These are phyloP conservation scores for Bipolaris gigantea DNA, from an alignment of 2,329 filamentous ascomycete genomes.

Conservation along the genomic window DNA sequence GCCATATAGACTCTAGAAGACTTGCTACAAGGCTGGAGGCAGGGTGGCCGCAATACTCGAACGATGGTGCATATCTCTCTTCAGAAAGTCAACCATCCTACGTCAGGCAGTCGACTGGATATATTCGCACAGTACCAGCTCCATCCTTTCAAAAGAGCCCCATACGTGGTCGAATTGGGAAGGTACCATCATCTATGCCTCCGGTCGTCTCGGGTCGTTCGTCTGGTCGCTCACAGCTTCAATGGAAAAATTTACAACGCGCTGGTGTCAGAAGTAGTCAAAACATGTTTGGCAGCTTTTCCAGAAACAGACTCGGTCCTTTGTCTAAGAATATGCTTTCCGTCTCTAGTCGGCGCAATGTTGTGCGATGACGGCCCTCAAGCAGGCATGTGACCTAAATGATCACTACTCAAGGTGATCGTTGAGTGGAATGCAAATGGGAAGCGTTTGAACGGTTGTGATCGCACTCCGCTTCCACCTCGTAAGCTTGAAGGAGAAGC, in stretches of 20 bases:
- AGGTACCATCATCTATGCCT: slow-evolving; percentile 23
- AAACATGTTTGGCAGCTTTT: slow-evolving; percentile 1
- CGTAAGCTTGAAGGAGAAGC: not conserved
- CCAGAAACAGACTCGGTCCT: not conserved
- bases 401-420: not conserved
- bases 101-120: slow-evolving; percentile 3
- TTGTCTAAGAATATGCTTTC: slow-evolving; percentile 13
- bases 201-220: slow-evolving; percentile 16
- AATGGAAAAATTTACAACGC: slow-evolving; percentile 23
- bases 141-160: slow-evolving; percentile 9
- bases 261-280: slow-evolving; percentile 32
- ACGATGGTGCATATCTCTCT: slow-evolving; percentile 11
- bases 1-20: slow-evolving; percentile 17
- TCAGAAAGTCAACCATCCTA: slow-evolving; percentile 5
- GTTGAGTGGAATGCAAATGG: not conserved
- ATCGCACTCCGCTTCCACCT: not conserved
- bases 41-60: slow-evolving; percentile 3
- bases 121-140: slow-evolving; percentile 6
- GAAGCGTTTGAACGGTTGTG: not conserved
- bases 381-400: not conserved
- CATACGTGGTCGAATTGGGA: slow-evolving; percentile 12
- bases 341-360: slow-evolving; percentile 21
- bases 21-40: slow-evolving; percentile 17
- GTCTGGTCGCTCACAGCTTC: slow-evolving; percentile 14
- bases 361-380: slow-evolving; percentile 17